Conservation (phyloP, 768 basidiomycete species). For the Tremella yokohamensis region DNA sequence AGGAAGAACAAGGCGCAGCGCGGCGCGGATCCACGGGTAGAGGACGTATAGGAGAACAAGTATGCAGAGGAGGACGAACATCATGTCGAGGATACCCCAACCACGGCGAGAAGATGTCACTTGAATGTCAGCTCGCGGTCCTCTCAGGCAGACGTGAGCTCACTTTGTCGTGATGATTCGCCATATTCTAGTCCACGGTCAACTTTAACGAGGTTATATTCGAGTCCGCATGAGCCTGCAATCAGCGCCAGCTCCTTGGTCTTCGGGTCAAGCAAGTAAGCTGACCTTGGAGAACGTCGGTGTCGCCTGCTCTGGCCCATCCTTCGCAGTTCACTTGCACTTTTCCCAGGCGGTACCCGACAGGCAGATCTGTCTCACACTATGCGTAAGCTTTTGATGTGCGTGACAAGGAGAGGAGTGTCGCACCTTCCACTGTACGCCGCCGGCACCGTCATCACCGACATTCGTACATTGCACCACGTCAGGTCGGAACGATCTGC, state of each 20-base stretch:
- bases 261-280: constrained; percentile 2
- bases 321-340: constrained; percentile 89
- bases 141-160: constrained; percentile 9
- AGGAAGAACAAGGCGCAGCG: constrained; percentile 51
- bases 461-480: constrained; percentile 78
- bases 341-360: constrained; percentile 72
- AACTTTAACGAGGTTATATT: constrained; percentile 62
- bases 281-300: constrained; percentile 76
- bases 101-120: background rate
- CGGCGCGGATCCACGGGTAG: constrained; percentile 57
- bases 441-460: constrained; percentile 66
- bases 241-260: constrained; percentile 1
- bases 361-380: constrained; percentile 88
- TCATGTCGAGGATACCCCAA: background rate
- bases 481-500: constrained; percentile 72
- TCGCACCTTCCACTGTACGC: constrained; percentile 85
- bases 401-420: background rate
- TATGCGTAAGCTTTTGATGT: constrained; percentile 42
- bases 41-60: background rate
- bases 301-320: constrained; percentile 76
- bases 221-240: constrained; percentile 78
- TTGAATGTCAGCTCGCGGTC: background rate
- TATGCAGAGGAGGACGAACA: constrained; percentile 7
- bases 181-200: background rate
- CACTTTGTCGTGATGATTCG: background rate